These are phyloP conservation scores for Yamadazyma tumulicola DNA, from an alignment of 805 yeast species.

Conservation along the genomic window DNA sequence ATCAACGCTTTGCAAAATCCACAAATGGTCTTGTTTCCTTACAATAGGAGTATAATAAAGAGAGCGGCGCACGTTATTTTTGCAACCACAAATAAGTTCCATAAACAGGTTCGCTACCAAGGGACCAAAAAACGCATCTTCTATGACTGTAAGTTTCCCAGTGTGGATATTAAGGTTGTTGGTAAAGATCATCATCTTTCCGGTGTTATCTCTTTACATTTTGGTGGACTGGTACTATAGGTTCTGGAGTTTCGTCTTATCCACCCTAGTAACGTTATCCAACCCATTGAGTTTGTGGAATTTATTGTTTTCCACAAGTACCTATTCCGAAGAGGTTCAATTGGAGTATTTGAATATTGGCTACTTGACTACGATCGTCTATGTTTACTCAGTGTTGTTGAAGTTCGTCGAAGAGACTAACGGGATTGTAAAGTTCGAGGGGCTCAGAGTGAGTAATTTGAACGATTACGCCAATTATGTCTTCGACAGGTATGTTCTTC, in stretches of 20 bases:
- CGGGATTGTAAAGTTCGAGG: constrained; percentile 2
- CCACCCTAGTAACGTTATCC: constrained; percentile 1
- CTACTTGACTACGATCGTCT: constrained; percentile 1
- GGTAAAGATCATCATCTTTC: constrained; percentile 3
- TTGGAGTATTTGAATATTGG: constrained; percentile 5
- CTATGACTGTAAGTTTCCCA: no score
- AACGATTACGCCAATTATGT: constrained; percentile 28
- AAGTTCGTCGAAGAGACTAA: constrained; percentile 2
- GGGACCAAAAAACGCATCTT: no score
- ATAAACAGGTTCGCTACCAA: no score
- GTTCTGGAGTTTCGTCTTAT: constrained; percentile 5
- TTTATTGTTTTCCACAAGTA: constrained; percentile 1
- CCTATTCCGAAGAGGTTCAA: not conserved
- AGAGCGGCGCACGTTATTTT: no score
- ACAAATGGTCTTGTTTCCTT: no score
- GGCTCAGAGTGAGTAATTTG: constrained; percentile 3
- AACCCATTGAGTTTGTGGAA: constrained; percentile 6
- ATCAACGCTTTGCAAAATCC: no score
- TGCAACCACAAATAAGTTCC: no score
- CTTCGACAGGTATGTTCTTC: constrained; percentile 35
- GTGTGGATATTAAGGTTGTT: not conserved
- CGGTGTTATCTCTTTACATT: constrained; percentile 3
- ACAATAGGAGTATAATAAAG: no score
- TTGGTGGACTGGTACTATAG: constrained; percentile 9
- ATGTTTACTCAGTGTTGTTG: not conserved